Percentiles rank a stretch among this genome's conserved stretches.
Conservation (phyloP, 495 filamentous ascomycete genomes). For the Tuber calosporum region DNA sequence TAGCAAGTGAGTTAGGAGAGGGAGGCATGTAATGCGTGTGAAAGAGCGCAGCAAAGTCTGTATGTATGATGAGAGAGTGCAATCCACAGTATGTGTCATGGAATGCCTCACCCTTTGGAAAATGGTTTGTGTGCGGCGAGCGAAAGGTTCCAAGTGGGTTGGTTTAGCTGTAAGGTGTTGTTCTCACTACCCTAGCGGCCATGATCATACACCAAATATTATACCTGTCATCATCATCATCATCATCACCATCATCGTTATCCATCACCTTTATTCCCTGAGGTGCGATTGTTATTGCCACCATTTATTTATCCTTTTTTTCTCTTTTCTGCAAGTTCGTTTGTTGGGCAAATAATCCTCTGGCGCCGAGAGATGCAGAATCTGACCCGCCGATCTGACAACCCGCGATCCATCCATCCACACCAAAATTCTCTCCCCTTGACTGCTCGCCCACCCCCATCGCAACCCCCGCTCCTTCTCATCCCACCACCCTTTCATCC, state of each 20-base stretch:
- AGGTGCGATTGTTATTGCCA: not conserved
- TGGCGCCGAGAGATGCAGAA: slow-evolving; percentile 2
- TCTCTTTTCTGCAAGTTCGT: not conserved
- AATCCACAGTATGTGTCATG: not conserved
- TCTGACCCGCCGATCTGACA: not conserved
- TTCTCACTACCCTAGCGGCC: not conserved
- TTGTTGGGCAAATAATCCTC: not conserved
- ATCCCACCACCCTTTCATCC: not conserved
- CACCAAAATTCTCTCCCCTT: not conserved
- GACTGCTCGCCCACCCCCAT: not conserved
- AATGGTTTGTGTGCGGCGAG: not conserved
- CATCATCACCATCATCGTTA: not conserved
- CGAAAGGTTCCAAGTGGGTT: not conserved
- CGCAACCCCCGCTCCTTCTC: slow-evolving; percentile 1
- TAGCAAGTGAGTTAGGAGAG: not conserved
- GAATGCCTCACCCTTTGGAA: not conserved
- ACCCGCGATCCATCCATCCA: not conserved
- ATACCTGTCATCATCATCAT: no score
- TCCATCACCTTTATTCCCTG: not conserved
- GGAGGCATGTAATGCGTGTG: not conserved
- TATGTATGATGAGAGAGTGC: not conserved
- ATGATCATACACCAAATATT: not conserved
- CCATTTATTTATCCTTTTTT: not conserved
- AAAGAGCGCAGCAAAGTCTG: not conserved
- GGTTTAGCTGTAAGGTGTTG: not conserved